Evolutionary conservation across 192 early-diverging fungal species (phyloP).

Genomic region (Helicostylum pulchrum): DNA sequence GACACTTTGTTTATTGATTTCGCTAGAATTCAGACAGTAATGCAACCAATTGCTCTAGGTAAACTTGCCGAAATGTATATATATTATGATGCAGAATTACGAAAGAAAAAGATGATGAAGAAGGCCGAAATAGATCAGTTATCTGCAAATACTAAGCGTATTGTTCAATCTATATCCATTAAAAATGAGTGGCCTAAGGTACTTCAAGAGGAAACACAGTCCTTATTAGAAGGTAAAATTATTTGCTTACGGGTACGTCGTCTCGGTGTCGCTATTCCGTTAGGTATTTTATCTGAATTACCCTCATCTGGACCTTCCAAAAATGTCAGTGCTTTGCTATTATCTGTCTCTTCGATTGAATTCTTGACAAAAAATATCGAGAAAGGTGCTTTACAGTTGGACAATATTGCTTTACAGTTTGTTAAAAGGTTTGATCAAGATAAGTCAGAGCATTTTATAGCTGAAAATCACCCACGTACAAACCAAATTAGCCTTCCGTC

Average conservation of each 20-base stretch:
- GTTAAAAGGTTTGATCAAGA: slow-evolving; percentile 59
- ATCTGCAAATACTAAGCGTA: slow-evolving; percentile 59
- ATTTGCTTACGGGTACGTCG: slow-evolving; percentile 51
- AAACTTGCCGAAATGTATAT: slow-evolving; percentile 60
- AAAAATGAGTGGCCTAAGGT: slow-evolving; percentile 21
- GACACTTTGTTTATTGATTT: slow-evolving; percentile 53
- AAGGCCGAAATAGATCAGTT: slow-evolving; percentile 55
- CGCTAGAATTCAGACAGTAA: slow-evolving; percentile 61
- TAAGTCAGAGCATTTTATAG: slow-evolving; percentile 56
- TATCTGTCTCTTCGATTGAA: slow-evolving; percentile 56
- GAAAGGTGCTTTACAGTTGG: slow-evolving; percentile 51
- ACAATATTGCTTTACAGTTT: slow-evolving; percentile 65
- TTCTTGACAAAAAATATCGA: slow-evolving; percentile 59
- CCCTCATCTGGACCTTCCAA: background rate
- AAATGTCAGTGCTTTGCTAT: slow-evolving; percentile 54
- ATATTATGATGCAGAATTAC: slow-evolving; percentile 67
- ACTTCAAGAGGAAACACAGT: slow-evolving; percentile 50
- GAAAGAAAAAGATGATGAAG: slow-evolving; percentile 52
- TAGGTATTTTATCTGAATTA: slow-evolving; percentile 27
- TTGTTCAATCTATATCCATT: slow-evolving; percentile 56
- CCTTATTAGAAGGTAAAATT: slow-evolving; percentile 52
- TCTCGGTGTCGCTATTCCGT: slow-evolving; percentile 62
- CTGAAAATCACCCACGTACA: slow-evolving; percentile 48
- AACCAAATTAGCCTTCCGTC: slow-evolving; percentile 50
- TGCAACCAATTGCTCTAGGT: slow-evolving; percentile 70